phyloP scores from a whole-genome alignment of 768 basidiomycete genomes.

The Termitomyces sp. region DNA sequence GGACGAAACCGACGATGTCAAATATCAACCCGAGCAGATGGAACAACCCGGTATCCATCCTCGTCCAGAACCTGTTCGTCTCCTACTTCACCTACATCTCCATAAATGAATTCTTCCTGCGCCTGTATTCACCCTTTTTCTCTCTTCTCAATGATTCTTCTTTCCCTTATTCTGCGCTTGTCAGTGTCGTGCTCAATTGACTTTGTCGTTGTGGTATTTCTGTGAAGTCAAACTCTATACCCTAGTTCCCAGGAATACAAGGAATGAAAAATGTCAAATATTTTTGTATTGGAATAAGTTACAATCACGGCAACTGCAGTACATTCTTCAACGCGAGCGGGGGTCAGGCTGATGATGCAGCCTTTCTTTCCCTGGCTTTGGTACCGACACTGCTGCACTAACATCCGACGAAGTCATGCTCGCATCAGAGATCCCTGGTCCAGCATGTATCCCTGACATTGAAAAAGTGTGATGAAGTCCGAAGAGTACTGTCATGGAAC shows the following conservation, averaged over 20 bases:
- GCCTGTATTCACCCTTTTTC: background rate
- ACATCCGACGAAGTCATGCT: slow-evolving; percentile 35
- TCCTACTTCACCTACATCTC: background rate
- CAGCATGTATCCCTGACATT: slow-evolving; percentile 12
- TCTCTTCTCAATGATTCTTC: background rate
- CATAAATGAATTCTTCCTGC: too few species aligned
- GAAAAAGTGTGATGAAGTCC: background rate
- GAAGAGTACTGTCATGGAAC: background rate
- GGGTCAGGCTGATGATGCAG: slow-evolving; percentile 10
- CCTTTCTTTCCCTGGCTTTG: slow-evolving; percentile 24
- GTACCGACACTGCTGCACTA: slow-evolving; percentile 29
- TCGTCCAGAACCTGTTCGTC: background rate
- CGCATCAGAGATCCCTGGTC: slow-evolving; percentile 21
- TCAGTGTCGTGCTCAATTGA: too few species aligned
- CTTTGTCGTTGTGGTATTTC: background rate
- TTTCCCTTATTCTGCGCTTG: background rate
- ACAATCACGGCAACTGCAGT: background rate
- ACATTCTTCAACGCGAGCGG: background rate
- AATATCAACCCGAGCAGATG: background rate
- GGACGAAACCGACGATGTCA: background rate
- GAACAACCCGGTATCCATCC: background rate
- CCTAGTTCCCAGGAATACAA: background rate
- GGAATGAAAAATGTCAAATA: background rate
- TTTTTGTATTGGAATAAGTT: too few species aligned
- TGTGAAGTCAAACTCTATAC: background rate